Conservation (phyloP, 208 protist species). For the Strigomonas culicis region DNA sequence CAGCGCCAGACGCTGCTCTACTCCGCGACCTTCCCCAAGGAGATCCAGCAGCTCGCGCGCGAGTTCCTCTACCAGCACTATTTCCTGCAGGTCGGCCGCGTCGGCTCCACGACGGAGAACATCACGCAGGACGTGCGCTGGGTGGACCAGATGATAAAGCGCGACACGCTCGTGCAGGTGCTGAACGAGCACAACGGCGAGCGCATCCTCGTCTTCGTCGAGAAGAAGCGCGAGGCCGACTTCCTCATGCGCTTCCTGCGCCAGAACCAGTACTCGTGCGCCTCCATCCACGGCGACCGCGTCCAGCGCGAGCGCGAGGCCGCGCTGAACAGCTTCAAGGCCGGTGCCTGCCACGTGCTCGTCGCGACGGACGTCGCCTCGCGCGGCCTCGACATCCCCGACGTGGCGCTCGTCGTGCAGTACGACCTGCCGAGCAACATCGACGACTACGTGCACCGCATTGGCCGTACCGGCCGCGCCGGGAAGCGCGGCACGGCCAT, state of each 20-base stretch:
- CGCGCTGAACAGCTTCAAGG: conserved; percentile 89
- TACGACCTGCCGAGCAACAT: conserved; percentile 98
- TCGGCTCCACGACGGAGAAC: conserved; percentile 96
- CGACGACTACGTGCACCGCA: conserved; percentile 99
- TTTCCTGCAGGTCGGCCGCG: conserved; percentile 97
- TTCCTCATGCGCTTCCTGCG: conserved; percentile 92
- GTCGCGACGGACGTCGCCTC: conserved; percentile 98
- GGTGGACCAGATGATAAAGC: conserved; percentile 87
- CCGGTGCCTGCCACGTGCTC: conserved; percentile 85
- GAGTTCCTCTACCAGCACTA: conserved; percentile 97
- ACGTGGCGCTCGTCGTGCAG: conserved; percentile 97
- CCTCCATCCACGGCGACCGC: conserved; percentile 97
- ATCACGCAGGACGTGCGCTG: conserved; percentile 96
- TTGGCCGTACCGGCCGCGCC: conserved; percentile 99
- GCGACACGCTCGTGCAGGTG: conserved; percentile 56
- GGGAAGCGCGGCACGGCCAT: conserved; percentile 96
- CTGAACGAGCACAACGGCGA: conserved; percentile 66
- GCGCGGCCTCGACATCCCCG: conserved; percentile 97
- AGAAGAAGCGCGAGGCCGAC: conserved; percentile 98
- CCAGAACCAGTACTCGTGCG: conserved; percentile 70
- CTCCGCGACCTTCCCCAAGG: conserved; percentile 98
- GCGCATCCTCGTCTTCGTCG: conserved; percentile 96
- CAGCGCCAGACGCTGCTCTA: conserved; percentile 99
- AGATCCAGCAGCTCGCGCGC: conserved; percentile 97
- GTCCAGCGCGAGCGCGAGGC: conserved; percentile 92